Base-by-base conservation (phyloP, 2,329 filamentous ascomycete genomes). In the Gnomoniopsis sp. region DNA sequence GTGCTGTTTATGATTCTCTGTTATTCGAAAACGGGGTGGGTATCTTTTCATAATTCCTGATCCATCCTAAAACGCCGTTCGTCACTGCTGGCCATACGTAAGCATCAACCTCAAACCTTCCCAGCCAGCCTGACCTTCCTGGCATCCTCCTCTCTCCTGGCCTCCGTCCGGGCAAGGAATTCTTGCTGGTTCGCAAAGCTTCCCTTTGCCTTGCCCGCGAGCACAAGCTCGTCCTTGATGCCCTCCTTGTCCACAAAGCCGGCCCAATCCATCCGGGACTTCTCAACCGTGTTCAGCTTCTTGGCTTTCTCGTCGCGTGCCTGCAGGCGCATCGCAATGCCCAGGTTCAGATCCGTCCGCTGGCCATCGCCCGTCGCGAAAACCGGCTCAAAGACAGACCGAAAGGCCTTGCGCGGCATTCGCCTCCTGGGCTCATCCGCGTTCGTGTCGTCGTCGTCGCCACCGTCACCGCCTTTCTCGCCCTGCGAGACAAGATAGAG, bases 261-360 rank as follows among this genome's bases (percentile, higher is more conserved):
- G 3, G 86, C 87, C 87, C 87, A 89, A 71, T 89, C 87, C 82
- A 89, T 86, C 54, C 85, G 79, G 66, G 85, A 88, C 79, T 89
- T 89, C 73, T 89, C 86, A 17, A 89, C 84, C 17, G 86, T 87
- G 68, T 87, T 89, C 64, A 89, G 76, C 69, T 88, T 89, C 77
- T 82, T 85, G 51, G 84, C 80, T 60, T 80, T 77, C 17, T 64
- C 66, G 44, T 63, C 68, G 55, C 75, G 77, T 52, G 80, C 76
- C 65, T 76, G 74, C 54, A 80, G 72, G 41, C 80, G 71, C 41
- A 76, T 73, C 11, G 77, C 73, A 63, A 85, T 71, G 49, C 83
- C 80, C 17, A 88, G 79, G 64, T 86, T 80, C 54, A 88, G 75
- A 65, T 88, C 85, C 1, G 75, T 70, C 48, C 85, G 80, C 51